Evolutionary conservation across 495 filamentous ascomycete genomes (phyloP).

Genomic region (Lophiotrema nucula): DNA sequence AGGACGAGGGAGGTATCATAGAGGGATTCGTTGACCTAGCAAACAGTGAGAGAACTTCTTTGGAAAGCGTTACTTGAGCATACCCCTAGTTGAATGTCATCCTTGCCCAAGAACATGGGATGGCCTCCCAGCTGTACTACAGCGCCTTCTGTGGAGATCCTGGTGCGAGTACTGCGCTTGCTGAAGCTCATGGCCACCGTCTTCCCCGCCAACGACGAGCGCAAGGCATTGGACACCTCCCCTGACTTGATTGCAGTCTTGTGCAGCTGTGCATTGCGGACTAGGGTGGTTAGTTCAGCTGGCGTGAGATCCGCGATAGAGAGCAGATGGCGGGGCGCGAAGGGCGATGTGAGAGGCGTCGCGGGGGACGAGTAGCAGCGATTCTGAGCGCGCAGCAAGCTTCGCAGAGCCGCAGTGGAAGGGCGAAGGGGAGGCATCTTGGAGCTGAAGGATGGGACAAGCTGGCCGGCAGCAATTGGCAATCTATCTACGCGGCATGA

Average conservation of each 20-base stretch:
- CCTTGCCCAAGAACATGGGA: constrained; percentile 91
- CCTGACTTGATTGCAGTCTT: constrained; percentile 78
- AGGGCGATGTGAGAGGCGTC: constrained; percentile 35
- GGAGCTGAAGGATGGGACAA: not conserved
- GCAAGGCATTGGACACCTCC: constrained; percentile 55
- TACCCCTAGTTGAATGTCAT: constrained; percentile 94
- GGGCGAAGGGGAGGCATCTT: constrained; percentile 30
- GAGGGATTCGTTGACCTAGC: constrained; percentile 79
- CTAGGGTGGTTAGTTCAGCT: constrained; percentile 73
- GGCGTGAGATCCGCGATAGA: constrained; percentile 83
- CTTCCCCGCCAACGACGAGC: constrained; percentile 62
- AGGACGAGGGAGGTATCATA: constrained; percentile 86
- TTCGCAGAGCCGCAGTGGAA: constrained; percentile 21
- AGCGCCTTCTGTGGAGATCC: constrained; percentile 88
- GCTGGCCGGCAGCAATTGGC: constrained; percentile 17
- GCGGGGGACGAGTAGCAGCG: constrained; percentile 25
- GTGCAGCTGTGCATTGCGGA: constrained; percentile 73
- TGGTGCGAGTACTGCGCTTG: constrained; percentile 89
- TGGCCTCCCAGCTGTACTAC: constrained; percentile 81
- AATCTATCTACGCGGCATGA: constrained; percentile 1
- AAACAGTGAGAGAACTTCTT: not conserved
- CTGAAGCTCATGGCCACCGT: constrained; percentile 94
- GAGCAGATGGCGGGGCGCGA: constrained; percentile 65
- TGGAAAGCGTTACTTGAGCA: not conserved
- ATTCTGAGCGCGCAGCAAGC: constrained; percentile 18